Evolutionary conservation across 2,329 filamentous ascomycete species (phyloP).

Genomic region (Triangularia verruculosa): DNA sequence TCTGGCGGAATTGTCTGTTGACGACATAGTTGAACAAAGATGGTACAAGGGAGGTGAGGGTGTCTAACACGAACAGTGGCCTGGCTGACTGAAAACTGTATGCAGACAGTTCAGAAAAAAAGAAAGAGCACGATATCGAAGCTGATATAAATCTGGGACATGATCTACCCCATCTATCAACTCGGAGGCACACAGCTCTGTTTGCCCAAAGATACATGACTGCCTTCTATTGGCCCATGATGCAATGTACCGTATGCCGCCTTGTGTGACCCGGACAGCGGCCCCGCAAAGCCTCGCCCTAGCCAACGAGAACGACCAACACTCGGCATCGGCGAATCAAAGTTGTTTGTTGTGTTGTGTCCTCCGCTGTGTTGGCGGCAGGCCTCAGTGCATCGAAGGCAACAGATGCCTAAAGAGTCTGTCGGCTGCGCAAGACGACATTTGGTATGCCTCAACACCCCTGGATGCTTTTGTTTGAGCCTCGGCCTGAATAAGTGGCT

Average conservation of each 20-base stretch:
- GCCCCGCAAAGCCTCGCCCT: conserved; percentile 6
- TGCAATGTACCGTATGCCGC: neutral
- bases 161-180: neutral
- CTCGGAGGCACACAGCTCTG: neutral
- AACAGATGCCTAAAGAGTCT: neutral
- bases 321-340: neutral
- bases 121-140: neutral
- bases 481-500: too few relatives aligned
- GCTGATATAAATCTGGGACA: neutral
- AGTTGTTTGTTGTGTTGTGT: neutral
- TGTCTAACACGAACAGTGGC: neutral
- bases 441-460: neutral
- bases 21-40: conserved; percentile 5
- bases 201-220: neutral
- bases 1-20: conserved; percentile 12
- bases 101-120: neutral
- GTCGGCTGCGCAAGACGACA: neutral
- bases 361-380: neutral
- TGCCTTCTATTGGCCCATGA: neutral
- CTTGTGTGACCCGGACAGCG: neutral
- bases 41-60: neutral
- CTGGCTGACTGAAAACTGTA: neutral
- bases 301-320: neutral
- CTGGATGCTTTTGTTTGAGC: too few relatives aligned
- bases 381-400: conserved; percentile 5